Evolutionary conservation across 805 yeast genomes (phyloP), one percentile per base, ranked within the genome.

Genomic region (Starmerella khaoyaiensis): DNA sequence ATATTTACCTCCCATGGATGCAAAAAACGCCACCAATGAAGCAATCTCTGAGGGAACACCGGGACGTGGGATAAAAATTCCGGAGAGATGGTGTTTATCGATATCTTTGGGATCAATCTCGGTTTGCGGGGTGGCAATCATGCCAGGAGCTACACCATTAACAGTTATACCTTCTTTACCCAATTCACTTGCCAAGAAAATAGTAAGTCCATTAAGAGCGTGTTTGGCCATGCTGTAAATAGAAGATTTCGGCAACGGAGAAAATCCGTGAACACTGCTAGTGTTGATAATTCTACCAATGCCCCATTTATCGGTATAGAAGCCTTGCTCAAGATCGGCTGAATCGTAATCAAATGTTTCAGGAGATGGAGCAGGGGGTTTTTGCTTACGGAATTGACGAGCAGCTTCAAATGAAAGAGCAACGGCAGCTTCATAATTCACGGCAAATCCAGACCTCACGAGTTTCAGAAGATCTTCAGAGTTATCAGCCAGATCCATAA

Each of bases 151-250:
- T 4, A 42, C 37, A 19, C 41, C 46, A 21, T 42, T 42, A 22
- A 42, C 46, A 4, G 36, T 42, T 29, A 42, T 35, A 8, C 46
- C 46, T 21, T 42, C 46, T n/a, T 35, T 30, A 17, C 46, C 46
- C 5, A 42, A 36, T 31, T 42, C 46, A 4, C 36, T 21, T 4
- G 46, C 46, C 24, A 42, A 22, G 30, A 28, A 42, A 21, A 35
- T 32, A 21, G 46, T 42, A 6, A 42, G 39, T 21, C 46, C 46
- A n/a, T 25, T 35, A 15, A 36, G 20, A 10, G 46, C 46, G 30
- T 42, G 46, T 29, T 42, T 42, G 5, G 43, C 44, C 24, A 36
- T 29, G n/a, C 44, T 36, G 31, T 42, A 42, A 5, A 42, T 27
- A 4, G 41, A 31, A 22, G 41, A 36, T 12, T 24, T 25, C 18